Conservation (phyloP, 345 rosid genomes). For the Mangifera indica region DNA sequence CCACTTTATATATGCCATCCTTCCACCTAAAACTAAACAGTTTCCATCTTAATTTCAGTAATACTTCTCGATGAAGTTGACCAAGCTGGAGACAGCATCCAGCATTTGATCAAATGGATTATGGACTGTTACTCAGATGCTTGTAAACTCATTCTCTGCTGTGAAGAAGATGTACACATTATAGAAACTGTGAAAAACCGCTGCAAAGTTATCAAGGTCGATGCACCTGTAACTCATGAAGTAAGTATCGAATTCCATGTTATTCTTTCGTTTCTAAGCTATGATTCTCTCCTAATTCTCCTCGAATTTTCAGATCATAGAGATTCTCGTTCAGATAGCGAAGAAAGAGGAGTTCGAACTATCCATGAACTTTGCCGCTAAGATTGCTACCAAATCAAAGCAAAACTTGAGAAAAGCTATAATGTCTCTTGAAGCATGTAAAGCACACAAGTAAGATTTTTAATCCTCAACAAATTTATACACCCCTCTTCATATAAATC, state of each 20-base stretch:
- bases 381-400: constrained; percentile 59
- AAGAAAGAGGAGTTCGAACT: constrained; percentile 64
- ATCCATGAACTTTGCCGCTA: constrained; percentile 60
- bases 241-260: constrained; percentile 29
- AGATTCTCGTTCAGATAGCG: constrained; percentile 59
- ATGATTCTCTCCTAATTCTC: constrained; percentile 1
- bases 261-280: background rate
- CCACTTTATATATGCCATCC: background rate
- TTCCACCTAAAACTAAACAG: constrained; percentile 18
- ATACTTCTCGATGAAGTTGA: constrained; percentile 56
- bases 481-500: background rate
- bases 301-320: constrained; percentile 48
- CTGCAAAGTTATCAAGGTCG: constrained; percentile 48
- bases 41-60: constrained; percentile 34
- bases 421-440: constrained; percentile 78
- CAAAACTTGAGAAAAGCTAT: constrained; percentile 62
- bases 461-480: background rate
- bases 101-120: constrained; percentile 65
- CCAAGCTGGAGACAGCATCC: constrained; percentile 50
- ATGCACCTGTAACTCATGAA: constrained; percentile 66
- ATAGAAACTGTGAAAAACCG: constrained; percentile 50
- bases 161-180: constrained; percentile 55
- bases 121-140: constrained; percentile 65
- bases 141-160: constrained; percentile 56
- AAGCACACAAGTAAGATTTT: constrained; percentile 49